Base-by-base conservation (phyloP, 768 basidiomycete genomes). In the Leccinum obscurum region DNA sequence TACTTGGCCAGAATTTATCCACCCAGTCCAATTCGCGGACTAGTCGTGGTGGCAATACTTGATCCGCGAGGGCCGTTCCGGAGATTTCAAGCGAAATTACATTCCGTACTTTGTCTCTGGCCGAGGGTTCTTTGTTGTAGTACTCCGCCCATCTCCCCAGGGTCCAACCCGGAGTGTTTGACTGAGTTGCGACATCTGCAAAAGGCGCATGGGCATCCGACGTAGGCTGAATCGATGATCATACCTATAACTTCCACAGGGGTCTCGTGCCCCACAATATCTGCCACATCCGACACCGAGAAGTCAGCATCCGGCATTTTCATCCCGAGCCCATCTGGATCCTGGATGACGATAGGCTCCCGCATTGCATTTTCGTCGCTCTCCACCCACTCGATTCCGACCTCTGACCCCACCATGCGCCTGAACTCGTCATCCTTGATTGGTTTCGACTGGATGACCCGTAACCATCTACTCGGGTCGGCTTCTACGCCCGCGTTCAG, bases 1-100 rank as follows among this genome's bases (percentile, higher is more conserved):
- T 85, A 58, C 81, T 81, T 0, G 95, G 95, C 96, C 96, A 99
- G 72, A 88, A 92, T 61, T 89, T 91, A 71, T 97, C 94, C 6
- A 98, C 96, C 96, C 96, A 99, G 68, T 98, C 97, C 64, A 98
- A 72, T 58, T 98, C 92, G 55, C 91, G 82, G 39, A 92, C 90
- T 24, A 98, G 73, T 61, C 85, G 83, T 2, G 96, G 96, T 4
- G 95, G 94, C 3, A 86, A 75, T 24, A 99, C 86, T 71, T 82
- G 81, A 64, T 91, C 85, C 9, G 88, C 89, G 7, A 98, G 80
- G 54, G 83, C 78, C 3, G 93, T 94, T 7, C 92, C 93, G 2
- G 92, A 92, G 26, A 98, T 88, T 72, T 99, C 96, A 54, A 98
- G 77, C 3, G 93, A 95, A 57, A 99, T 99, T 32, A 99, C 93